Evolutionary conservation across 352 stramenopile genomes (phyloP), one percentile per base, ranked within the genome.

Genomic region (Pythium sp.): DNA sequence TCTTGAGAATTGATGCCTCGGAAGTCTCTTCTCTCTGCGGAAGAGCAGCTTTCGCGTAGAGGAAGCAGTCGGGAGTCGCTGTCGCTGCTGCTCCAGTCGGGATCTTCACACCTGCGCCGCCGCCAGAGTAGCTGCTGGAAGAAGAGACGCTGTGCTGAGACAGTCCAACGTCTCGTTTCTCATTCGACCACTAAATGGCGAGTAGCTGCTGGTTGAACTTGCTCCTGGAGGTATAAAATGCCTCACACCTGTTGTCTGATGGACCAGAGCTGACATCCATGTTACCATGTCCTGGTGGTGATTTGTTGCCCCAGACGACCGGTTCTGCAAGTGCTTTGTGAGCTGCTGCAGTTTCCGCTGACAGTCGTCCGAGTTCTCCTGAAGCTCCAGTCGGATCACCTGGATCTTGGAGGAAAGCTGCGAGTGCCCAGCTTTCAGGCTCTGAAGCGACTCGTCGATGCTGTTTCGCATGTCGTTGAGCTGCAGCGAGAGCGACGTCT

Each of bases 391-490:
- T 3, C 76, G 68, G 11, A 81, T n/a, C 36, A 87, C 70, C 56
- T 86, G 77, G 11, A 87, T 55, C 53, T 84, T 86, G 28, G 76
- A 49, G 2, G 76, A 69, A 38, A 84, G 62, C 28, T 87, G 80
- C 18, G 67, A 60, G 6, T 87, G 60, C 0, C 56, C 51, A 2
- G 71, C 69, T 2, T 71, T 67, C n/a, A 84, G 41, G 6, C 49
- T 58, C 18, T 72, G 43, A 3, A 86, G 14, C 14, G 77, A 69
- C 2, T 84, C 74, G 5, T 72, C 62, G 2, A 54, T 53, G 41
- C 49, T 34, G 12, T 43, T 43, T 7, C 59, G 69, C 15, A 77
- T 36, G 41, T 73, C 69, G 41, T 72, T 61, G 9, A 78, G 38
- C 55, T 81, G 69, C 24, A 76, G 32, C 18, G 72, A 47, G 11